phyloP scores from a whole-genome alignment of 805 yeast genomes.

The Kluyveromyces wickerhamii region DNA sequence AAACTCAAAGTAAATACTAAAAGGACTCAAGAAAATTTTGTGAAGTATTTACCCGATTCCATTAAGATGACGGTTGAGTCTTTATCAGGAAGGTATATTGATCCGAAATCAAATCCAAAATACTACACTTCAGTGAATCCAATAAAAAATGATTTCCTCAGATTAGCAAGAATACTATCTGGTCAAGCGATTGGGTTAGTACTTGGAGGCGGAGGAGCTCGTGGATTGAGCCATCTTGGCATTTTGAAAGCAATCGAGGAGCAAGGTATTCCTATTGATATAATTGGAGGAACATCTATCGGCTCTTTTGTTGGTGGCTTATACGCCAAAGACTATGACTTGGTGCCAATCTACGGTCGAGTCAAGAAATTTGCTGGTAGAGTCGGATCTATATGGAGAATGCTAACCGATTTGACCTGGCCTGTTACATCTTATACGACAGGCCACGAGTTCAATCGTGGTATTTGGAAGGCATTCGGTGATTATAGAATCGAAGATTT shows the following conservation, averaged over 20 bases:
- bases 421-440: constrained; percentile 94
- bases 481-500: constrained; percentile 90
- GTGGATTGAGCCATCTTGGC: constrained; percentile 91
- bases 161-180: constrained; percentile 82
- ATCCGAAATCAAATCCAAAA: constrained; percentile 15
- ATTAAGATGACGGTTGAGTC: constrained; percentile 33
- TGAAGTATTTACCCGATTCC: constrained; percentile 26
- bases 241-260: constrained; percentile 86
- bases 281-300: constrained; percentile 93
- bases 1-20: constrained; percentile 20
- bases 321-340: constrained; percentile 85
- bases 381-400: constrained; percentile 79
- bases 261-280: constrained; percentile 86
- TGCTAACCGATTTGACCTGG: constrained; percentile 75
- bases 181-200: constrained; percentile 94
- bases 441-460: constrained; percentile 94
- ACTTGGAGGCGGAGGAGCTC: constrained; percentile 95
- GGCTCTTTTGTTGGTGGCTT: constrained; percentile 95
- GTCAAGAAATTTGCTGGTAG: constrained; percentile 81
- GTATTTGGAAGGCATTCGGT: constrained; percentile 95
- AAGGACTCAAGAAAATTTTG: constrained; percentile 24
- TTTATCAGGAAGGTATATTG: constrained; percentile 27
- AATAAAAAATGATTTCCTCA: constrained; percentile 80
- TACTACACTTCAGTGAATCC: constrained; percentile 30
- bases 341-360: constrained; percentile 85